Base-by-base conservation (phyloP, 1,284 basidiomycete species). In the Ceratobasidium theobromae region DNA sequence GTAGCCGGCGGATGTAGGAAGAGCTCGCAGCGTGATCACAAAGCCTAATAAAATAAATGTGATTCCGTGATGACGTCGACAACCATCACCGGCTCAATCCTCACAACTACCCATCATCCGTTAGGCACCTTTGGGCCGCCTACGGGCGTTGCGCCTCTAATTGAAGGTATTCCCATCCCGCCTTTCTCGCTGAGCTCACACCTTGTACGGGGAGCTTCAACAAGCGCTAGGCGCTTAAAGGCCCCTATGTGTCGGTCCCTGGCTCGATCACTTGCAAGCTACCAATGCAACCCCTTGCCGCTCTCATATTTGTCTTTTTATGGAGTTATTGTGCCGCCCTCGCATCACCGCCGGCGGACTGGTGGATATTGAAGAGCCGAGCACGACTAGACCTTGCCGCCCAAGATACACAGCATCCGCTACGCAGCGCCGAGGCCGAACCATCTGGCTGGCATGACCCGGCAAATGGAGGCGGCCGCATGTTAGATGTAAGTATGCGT, bases 401-500 rank as follows among this genome's bases (percentile, higher is more conserved):
- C 16, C 35, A 25, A 60, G 57, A 60, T 30, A 35, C 57, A 4
- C 57, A 60, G 32, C 16, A 25, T 3, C 45, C 18, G 21, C 16
- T 23, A 30, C 18, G 43, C 32, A 40, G 23, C 45, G 46, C 30
- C n/a, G 11, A 25, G 32, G 46, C 30, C n/a, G 11, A 25, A 21
- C 32, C 43, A 11, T n/a, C 21, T 35, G 70, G 68, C 40, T 91
- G 87, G 88, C 74, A 78, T 46, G 89, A 91, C 74, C 90, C 89
- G 23, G 79, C 88, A 53, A 69, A 82, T 28, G 81, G 84, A 64
- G 89, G 89, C 33, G 89, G 89, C 8, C 80, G 80, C 35, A 79
- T 90, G 68, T 77, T 91, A 38, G 89, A 91, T 74, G 89, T 90
- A 71, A 71, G 84, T 69, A 25, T 21, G n/a, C n/a, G n/a, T n/a